Evolutionary conservation across 2,329 filamentous ascomycete species (phyloP), one percentile per base, ranked within the genome.

Genomic region (Arthrocladium fulminans): DNA sequence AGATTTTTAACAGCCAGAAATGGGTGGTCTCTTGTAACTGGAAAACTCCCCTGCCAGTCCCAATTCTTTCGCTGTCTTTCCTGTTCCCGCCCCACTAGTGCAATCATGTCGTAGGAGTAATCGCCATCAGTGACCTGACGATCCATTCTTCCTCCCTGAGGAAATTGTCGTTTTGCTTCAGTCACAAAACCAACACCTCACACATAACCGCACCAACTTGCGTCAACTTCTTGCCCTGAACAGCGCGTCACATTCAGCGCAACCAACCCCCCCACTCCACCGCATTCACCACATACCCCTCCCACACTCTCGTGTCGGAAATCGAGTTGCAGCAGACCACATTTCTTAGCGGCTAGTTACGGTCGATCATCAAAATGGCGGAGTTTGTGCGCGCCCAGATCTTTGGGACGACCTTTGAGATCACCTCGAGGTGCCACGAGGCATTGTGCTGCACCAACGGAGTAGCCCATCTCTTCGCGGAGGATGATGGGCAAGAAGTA

Each of bases 301-400:
- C 13, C 13, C 6, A 5, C 20, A 17, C 20, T 37, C n/a, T 37
- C 32, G 32, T 37, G 32, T 37, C 13, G 13, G 6, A 37, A 6
- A 24, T 42, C 39, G 27, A 35, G 32, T 15, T n/a, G 32, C 13
- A 29, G 7, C n/a, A 35, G n/a, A 15, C 32, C n/a, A 35, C 32
- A 35, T 15, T 8, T n/a, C 10, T 35, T 15, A 8, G 5, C 32
- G 32, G 32, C 32, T 35, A 7, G 13, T 15, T n/a, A 35, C 32
- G 5, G 32, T 35, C 32, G 32, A 7, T 15, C 6, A 29, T 35
- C 79, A 83, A 65, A 68, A 97, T 98, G 92, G 92, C 92, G 69
- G 92, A 98, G 78, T 98, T 98, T 72, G 88, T 98, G 66, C 86
- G 92, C 72, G 89, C 90, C 67, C 90, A 97, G 79, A 97, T 98